A percentile compares a stretch with the other conserved stretches of the same genome.
These are phyloP conservation scores for Arabidopsis hybrid DNA, from an alignment of 441 rosid species.

Conservation along the genomic window DNA sequence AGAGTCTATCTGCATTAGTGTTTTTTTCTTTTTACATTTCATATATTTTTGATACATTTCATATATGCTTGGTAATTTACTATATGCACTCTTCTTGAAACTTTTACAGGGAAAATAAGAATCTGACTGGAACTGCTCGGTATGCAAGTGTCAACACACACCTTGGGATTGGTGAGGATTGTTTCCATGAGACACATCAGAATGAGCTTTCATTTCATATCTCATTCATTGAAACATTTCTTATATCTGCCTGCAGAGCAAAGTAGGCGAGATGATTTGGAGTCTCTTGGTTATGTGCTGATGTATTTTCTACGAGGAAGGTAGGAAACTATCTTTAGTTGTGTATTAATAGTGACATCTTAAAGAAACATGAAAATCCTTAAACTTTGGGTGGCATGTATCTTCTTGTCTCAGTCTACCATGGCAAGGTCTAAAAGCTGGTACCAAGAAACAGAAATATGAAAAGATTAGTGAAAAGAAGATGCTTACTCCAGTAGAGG, in stretches of 20 bases:
- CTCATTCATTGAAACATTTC: constrained; percentile 2
- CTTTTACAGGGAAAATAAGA: constrained; percentile 57
- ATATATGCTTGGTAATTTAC: background rate
- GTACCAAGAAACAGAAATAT: constrained; percentile 72
- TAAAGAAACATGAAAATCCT: constrained; percentile 12
- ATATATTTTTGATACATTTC: background rate
- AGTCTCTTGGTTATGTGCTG: constrained; percentile 64
- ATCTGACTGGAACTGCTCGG: constrained; percentile 63
- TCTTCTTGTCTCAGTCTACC: constrained; percentile 54
- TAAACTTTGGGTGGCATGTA: background rate
- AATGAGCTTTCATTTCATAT: background rate
- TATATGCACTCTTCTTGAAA: constrained; percentile 4
- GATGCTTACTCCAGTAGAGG: constrained; percentile 69
- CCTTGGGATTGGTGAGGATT: constrained; percentile 60
- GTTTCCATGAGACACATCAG: constrained; percentile 3
- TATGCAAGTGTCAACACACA: constrained; percentile 68
- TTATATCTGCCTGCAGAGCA: constrained; percentile 50
- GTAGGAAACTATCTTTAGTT: constrained; percentile 35
- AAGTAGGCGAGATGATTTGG: constrained; percentile 66
- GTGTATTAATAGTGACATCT: background rate
- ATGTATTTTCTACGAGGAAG: constrained; percentile 67
- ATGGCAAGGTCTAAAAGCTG: constrained; percentile 72
- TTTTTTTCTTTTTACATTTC: background rate
- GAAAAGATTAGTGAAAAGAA: constrained; percentile 71
- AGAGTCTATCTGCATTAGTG: background rate